phyloP scores from a whole-genome alignment of 805 yeast genomes.

The Metschnikowia kofuensis region DNA sequence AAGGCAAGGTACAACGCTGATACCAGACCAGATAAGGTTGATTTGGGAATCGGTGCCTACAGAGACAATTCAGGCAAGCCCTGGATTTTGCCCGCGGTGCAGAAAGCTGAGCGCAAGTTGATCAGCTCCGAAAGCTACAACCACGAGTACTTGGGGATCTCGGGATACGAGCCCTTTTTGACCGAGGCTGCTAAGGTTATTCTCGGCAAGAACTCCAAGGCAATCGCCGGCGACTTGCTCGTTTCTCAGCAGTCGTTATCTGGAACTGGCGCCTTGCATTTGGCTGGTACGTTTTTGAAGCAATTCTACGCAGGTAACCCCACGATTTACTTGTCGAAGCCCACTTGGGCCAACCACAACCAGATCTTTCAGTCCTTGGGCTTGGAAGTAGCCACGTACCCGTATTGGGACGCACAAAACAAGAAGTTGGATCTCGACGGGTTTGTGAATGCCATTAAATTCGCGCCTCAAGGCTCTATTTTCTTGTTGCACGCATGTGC shows the following conservation, averaged over 20 bases:
- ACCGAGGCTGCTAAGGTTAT: constrained; percentile 70
- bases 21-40: constrained; percentile 65
- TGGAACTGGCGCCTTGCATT: constrained; percentile 89
- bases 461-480: constrained; percentile 73
- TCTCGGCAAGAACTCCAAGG: constrained; percentile 51
- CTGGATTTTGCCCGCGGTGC: constrained; percentile 69
- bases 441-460: constrained; percentile 55
- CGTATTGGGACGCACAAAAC: constrained; percentile 78
- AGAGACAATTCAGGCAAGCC: constrained; percentile 69
- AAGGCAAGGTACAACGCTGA: constrained; percentile 65
- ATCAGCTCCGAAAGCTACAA: constrained; percentile 46
- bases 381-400: constrained; percentile 63
- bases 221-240: constrained; percentile 34
- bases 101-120: constrained; percentile 62
- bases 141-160: constrained; percentile 86
- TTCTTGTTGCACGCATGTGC: constrained; percentile 93
- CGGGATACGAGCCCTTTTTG: constrained; percentile 70
- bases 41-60: constrained; percentile 81
- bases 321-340: constrained; percentile 33
- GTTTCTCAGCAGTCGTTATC: constrained; percentile 75
- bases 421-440: constrained; percentile 74
- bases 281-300: constrained; percentile 71
- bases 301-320: constrained; percentile 40
- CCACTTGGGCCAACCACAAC: constrained; percentile 98
- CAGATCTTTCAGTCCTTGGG: constrained; percentile 77